Conservation (phyloP, 495 filamentous ascomycete genomes). For the Platismatia glauca region DNA sequence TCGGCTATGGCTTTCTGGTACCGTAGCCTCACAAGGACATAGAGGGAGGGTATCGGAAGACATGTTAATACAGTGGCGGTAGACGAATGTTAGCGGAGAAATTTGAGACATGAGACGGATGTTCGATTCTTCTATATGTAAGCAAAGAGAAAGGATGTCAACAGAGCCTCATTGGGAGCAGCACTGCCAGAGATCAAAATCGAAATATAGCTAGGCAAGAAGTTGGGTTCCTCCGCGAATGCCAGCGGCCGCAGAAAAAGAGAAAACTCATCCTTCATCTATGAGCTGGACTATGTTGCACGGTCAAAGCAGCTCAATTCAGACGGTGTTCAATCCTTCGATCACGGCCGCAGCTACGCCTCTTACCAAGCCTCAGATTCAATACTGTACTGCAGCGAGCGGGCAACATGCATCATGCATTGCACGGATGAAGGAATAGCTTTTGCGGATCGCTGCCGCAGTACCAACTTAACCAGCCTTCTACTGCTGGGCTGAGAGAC, state of each 20-base stretch:
- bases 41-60: neutral
- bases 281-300: neutral
- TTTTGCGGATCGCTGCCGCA: neutral
- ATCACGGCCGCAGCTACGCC: neutral
- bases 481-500: conserved; percentile 5
- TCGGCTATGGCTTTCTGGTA: neutral
- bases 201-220: neutral
- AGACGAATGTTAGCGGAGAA: neutral
- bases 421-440: neutral
- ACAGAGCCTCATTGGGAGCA: conserved; percentile 11
- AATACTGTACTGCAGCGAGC: neutral
- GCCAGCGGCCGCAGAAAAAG: neutral
- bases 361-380: neutral
- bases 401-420: neutral
- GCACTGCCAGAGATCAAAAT: conserved; percentile 9
- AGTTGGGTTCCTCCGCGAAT: neutral
- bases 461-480: neutral
- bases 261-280: neutral
- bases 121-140: neutral
- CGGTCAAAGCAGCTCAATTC: neutral
- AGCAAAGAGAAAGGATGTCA: neutral
- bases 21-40: neutral
- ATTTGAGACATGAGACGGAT: neutral
- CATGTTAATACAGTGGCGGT: neutral
- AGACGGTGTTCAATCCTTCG: neutral